Conservation (phyloP, 75 land plant species). For the Chamaecyparis obtusa region DNA sequence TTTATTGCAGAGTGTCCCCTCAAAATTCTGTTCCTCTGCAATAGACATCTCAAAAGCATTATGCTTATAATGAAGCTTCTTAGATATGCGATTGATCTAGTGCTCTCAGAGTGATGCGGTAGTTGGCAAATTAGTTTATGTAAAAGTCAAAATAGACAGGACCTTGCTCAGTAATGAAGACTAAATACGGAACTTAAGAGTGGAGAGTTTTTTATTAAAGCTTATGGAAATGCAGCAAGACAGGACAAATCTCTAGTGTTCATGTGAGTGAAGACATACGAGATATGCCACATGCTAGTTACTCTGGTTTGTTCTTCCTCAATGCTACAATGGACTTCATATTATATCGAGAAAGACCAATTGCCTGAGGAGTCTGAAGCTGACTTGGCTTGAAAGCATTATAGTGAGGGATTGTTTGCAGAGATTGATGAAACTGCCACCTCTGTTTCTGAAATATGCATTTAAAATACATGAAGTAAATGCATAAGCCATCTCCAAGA, state of each 20-base stretch:
- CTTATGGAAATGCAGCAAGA: not conserved
- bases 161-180: not conserved
- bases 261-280: too few relatives aligned
- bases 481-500: too few relatives aligned
- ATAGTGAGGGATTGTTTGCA: not conserved
- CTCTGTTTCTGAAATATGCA: not conserved
- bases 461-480: not conserved
- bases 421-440: not conserved
- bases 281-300: not conserved
- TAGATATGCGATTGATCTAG: not conserved
- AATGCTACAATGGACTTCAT: not conserved
- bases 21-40: not conserved
- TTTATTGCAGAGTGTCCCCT: not conserved
- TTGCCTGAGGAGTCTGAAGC: not conserved
- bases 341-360: not conserved
- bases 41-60: not conserved
- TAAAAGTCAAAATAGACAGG: not conserved
- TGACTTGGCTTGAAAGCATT: not conserved
- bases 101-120: not conserved
- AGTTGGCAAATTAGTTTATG: not conserved
- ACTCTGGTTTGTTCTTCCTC: not conserved
- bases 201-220: not conserved
- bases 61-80: not conserved
- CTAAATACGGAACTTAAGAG: not conserved
- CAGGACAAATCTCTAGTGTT: not conserved